Conservation (phyloP, 1,139 yeast species). For the Waltiozyma sp. region DNA sequence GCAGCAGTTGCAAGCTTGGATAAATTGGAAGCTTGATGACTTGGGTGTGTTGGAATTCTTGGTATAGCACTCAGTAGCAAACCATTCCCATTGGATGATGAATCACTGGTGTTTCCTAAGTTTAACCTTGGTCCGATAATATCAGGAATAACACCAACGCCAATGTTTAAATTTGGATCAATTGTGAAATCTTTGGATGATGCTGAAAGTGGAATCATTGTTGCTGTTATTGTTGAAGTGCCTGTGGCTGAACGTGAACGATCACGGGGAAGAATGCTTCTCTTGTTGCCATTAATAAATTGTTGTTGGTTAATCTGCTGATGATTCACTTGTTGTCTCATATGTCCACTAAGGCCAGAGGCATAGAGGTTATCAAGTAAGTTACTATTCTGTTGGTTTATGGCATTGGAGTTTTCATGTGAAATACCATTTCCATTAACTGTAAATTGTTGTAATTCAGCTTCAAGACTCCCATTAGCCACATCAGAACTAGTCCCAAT, state of each 20-base stretch:
- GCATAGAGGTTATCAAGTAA: too few relatives aligned
- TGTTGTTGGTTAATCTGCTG: background rate
- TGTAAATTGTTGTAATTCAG: background rate
- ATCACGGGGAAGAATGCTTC: background rate
- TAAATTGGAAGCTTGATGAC: too few relatives aligned
- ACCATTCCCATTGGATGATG: background rate
- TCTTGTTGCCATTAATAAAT: background rate
- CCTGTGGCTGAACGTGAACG: background rate
- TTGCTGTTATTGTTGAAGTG: too few relatives aligned
- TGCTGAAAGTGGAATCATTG: background rate
- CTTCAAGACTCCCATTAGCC: too few relatives aligned
- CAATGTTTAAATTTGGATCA: constrained; percentile 15
- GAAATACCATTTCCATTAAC: background rate
- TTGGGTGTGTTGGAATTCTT: background rate
- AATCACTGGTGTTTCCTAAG: background rate
- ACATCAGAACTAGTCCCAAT: too few relatives aligned
- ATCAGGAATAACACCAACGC: constrained; percentile 13
- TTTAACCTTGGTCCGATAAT: constrained; percentile 11
- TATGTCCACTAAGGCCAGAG: too few relatives aligned
- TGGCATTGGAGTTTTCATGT: too few relatives aligned
- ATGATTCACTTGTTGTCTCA: too few relatives aligned
- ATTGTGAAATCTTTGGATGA: constrained; percentile 11
- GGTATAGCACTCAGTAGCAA: constrained; percentile 4
- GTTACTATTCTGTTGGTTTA: too few relatives aligned
- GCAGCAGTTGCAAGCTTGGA: too few relatives aligned